Evolutionary conservation across 2,329 filamentous ascomycete genomes (phyloP).

Genomic region (Ceratocystis diversiconidia): DNA sequence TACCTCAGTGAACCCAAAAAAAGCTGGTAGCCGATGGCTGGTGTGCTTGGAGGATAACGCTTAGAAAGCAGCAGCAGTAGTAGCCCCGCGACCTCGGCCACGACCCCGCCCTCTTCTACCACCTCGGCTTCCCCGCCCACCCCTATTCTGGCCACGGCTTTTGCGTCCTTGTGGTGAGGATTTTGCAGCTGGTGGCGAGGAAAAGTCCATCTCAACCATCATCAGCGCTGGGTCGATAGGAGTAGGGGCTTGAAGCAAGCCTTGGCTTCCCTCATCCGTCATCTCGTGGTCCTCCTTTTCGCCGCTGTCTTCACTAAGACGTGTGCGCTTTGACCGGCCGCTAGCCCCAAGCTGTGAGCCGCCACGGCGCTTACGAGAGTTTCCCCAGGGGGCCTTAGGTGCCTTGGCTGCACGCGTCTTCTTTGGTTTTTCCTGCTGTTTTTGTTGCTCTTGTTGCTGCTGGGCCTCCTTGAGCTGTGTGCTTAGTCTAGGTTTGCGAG

Average conservation of each 20-base stretch:
- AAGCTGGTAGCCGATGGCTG: no score
- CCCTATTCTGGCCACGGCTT: background rate
- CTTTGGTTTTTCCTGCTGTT: background rate
- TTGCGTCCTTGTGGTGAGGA: background rate
- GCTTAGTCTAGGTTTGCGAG: constrained; percentile 1
- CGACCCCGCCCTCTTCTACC: background rate
- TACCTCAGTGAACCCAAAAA: background rate
- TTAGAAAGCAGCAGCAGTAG: background rate
- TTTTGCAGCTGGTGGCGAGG: background rate
- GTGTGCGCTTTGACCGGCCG: background rate
- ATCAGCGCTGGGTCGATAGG: background rate
- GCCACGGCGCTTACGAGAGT: background rate
- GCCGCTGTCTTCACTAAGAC: background rate
- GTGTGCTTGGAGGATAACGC: background rate
- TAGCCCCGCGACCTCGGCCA: background rate
- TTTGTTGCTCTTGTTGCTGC: background rate
- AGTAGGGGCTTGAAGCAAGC: background rate
- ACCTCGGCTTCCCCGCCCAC: background rate
- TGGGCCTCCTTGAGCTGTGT: background rate
- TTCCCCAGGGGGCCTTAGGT: background rate
- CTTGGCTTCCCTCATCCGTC: background rate
- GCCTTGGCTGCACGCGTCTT: background rate
- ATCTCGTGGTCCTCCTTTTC: background rate
- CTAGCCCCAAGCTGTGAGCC: background rate
- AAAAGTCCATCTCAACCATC: background rate